Evolutionary conservation across 768 basidiomycete species (phyloP).

Genomic region (Dacryopinax primogenitus): DNA sequence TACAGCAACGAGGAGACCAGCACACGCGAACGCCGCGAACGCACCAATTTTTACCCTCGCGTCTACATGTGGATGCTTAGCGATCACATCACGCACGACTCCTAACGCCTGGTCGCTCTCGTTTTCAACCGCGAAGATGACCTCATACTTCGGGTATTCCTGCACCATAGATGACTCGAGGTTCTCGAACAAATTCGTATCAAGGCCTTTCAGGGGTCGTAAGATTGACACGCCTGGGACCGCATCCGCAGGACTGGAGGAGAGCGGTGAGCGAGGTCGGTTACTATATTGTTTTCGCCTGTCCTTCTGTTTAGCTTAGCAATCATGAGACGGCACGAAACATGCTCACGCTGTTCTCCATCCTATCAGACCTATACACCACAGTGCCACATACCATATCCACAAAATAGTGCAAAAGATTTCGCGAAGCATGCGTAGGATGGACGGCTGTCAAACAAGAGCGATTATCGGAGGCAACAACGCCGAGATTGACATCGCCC

Average conservation of each 20-base stretch:
- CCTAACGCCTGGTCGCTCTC: slow-evolving; percentile 77
- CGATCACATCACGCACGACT: slow-evolving; percentile 63
- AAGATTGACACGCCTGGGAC: slow-evolving; percentile 87
- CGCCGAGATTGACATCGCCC: background rate
- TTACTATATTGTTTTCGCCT: slow-evolving; percentile 67
- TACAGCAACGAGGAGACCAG: too few relatives aligned
- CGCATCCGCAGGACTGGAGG: slow-evolving; percentile 34
- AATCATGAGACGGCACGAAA: background rate
- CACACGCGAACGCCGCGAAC: slow-evolving; percentile 11
- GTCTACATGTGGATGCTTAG: slow-evolving; percentile 63
- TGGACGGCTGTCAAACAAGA: background rate
- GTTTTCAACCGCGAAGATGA: slow-evolving; percentile 83
- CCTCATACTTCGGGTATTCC: slow-evolving; percentile 83
- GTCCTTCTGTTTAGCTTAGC: background rate
- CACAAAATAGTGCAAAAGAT: slow-evolving; percentile 16
- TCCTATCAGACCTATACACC: slow-evolving; percentile 55
- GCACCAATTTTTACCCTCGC: slow-evolving; percentile 66
- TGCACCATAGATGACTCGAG: slow-evolving; percentile 85
- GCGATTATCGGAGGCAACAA: slow-evolving; percentile 1
- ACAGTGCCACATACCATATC: slow-evolving; percentile 48
- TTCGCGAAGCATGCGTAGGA: background rate
- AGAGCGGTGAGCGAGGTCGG: slow-evolving; percentile 48
- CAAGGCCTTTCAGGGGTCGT: slow-evolving; percentile 86
- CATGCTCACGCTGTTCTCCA: slow-evolving; percentile 52
- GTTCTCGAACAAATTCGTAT: slow-evolving; percentile 92